phyloP scores from a whole-genome alignment of 176 grass and related monocot genomes.

The Bolboschoenus planiculmis region DNA sequence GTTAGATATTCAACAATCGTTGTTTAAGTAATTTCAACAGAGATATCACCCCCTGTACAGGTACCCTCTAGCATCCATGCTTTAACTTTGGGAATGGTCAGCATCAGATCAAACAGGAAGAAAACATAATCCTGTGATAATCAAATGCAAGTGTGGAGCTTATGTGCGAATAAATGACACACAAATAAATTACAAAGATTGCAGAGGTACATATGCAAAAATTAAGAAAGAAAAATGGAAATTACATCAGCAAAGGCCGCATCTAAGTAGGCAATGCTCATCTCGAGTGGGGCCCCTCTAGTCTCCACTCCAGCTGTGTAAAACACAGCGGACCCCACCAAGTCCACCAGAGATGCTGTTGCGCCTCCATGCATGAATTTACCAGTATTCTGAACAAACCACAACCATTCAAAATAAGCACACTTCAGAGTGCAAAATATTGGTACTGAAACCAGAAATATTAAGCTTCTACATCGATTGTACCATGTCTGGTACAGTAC shows the following conservation, averaged over 20 bases:
- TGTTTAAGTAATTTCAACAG: not conserved
- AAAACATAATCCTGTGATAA: not conserved
- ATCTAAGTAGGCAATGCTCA: slow-evolving; percentile 88
- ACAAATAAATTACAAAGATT: not conserved
- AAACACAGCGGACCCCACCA: slow-evolving; percentile 73
- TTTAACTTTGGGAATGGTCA: not conserved
- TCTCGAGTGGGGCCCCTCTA: slow-evolving; percentile 61
- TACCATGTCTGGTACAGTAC: not conserved
- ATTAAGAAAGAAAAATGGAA: not conserved
- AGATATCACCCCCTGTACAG: not conserved
- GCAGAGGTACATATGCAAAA: not conserved
- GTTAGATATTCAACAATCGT: not conserved
- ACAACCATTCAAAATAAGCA: not conserved
- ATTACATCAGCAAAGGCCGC: slow-evolving; percentile 64
- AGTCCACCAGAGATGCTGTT: slow-evolving; percentile 69
- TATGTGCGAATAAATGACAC: not conserved
- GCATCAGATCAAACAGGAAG: not conserved
- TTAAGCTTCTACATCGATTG: not conserved
- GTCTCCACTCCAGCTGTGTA: slow-evolving; percentile 47
- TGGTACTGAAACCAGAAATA: not conserved
- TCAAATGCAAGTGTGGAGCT: not conserved
- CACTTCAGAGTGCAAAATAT: not conserved
- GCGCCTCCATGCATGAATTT: slow-evolving; percentile 85
- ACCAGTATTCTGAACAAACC: slow-evolving; percentile 50
- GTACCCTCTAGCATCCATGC: not conserved